Evolutionary conservation across 1,284 basidiomycete genomes (phyloP).

Genomic region (Austroboletus novae-zelandiae): DNA sequence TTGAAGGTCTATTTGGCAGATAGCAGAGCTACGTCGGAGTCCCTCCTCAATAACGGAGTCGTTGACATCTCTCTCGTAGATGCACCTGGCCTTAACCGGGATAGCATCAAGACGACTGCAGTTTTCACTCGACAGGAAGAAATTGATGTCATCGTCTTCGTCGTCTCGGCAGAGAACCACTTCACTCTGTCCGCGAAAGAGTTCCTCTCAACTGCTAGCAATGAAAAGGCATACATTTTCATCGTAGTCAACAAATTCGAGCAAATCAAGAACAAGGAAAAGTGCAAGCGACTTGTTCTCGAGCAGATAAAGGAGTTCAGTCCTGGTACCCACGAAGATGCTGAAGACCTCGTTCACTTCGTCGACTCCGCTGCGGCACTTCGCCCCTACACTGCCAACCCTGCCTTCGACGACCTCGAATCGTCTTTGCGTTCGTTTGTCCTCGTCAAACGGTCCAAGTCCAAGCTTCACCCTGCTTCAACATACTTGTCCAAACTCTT

Average conservation of each 20-base stretch:
- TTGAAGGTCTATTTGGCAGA: slow-evolving; percentile 86
- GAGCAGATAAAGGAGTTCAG: slow-evolving; percentile 95
- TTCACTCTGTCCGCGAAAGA: slow-evolving; percentile 96
- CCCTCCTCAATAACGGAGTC: slow-evolving; percentile 92
- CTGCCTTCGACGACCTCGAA: slow-evolving; percentile 86
- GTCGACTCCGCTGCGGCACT: slow-evolving; percentile 85
- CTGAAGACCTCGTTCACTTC: slow-evolving; percentile 95
- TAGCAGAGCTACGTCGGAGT: slow-evolving; percentile 69
- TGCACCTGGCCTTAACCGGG: slow-evolving; percentile 95
- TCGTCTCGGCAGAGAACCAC: slow-evolving; percentile 98
- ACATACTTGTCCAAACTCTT: slow-evolving; percentile 92
- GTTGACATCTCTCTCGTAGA: slow-evolving; percentile 99
- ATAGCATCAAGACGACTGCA: slow-evolving; percentile 94
- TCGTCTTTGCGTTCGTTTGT: slow-evolving; percentile 94
- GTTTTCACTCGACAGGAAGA: slow-evolving; percentile 96
- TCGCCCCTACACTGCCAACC: slow-evolving; percentile 60
- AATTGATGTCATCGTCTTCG: slow-evolving; percentile 98
- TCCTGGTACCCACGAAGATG: slow-evolving; percentile 89
- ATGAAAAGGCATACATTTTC: slow-evolving; percentile 98
- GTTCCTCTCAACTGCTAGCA: slow-evolving; percentile 90
- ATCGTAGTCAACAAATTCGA: slow-evolving; percentile 99
- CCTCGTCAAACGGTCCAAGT: slow-evolving; percentile 91
- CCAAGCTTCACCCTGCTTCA: slow-evolving; percentile 93
- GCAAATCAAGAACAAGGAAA: slow-evolving; percentile 93
- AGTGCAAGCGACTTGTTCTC: slow-evolving; percentile 85